Evolutionary conservation across 2,329 filamentous ascomycete species (phyloP), one percentile per base, ranked within the genome.

Genomic region (Colletotrichum paranaense): DNA sequence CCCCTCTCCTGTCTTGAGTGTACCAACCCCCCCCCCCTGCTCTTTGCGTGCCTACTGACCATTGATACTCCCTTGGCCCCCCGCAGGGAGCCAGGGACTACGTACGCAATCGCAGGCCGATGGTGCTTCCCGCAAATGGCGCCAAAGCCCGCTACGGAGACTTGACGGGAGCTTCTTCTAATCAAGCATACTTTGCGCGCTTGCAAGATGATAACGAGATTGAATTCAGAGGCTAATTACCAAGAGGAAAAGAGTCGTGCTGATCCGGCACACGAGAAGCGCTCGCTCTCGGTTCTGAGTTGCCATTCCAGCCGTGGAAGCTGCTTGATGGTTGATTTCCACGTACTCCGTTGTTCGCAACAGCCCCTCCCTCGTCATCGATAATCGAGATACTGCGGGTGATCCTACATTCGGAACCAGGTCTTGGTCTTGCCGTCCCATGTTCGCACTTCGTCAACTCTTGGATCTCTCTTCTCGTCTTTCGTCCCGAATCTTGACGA

Each of bases 111-210:
- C 55, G 11, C 22, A 46, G 26, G 14, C n/a, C 56, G 26, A 56
- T 24, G 14, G 42, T 55, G n/a, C 42, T 63, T 42, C 59, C 70
- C 59, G 67, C 60, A 32, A 72, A 68, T 63, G 30, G 24, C 9
- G 42, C 68, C 62, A 30, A 32, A 62, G 57, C 69, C 65, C 52
- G 32, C 55, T n/a, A 64, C 62, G 67, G 46, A 46, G 62, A 62
- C 38, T 67, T 53, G 22, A 53, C 66, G 30, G 60, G 55, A 70
- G 60, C 67, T 62, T 72, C 53, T 64, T 62, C 60, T 12, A 62
- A 57, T 70, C 60, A 70, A 73, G 67, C 67, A 73, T 70, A 62
- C 60, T 66, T 58, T 24, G 12, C 12, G n/a, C 46, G 60, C 26
- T 32, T 16, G 28, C 38, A 32, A 72, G 49, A 53, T 49, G 11